Evolutionary conservation across 2,329 filamentous ascomycete genomes (phyloP).

Genomic region (Paecilomyces niveus): DNA sequence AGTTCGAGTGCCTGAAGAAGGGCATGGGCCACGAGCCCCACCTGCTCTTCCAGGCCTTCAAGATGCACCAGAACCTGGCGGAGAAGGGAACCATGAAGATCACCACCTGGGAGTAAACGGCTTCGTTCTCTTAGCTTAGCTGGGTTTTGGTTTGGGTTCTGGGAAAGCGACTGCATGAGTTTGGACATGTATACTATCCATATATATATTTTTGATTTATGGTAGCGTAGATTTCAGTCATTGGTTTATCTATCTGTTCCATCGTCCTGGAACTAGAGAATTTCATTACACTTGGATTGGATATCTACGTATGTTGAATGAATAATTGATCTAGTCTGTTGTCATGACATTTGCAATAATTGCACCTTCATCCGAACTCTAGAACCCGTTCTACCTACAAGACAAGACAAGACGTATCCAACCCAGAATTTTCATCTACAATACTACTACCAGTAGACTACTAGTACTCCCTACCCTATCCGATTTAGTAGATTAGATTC

Average conservation of each 20-base stretch:
- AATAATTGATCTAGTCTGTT: background rate
- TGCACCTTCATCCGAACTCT: too few species aligned
- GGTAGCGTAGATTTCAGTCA: background rate
- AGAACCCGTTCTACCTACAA: too few species aligned
- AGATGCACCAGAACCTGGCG: constrained; percentile 77
- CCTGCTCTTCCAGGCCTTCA: constrained; percentile 76
- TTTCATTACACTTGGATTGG: background rate
- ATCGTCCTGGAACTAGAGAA: background rate
- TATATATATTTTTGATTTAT: background rate
- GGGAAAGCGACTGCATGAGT: constrained; percentile 1
- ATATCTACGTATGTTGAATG: background rate
- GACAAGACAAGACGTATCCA: too few species aligned
- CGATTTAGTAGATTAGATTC: too few species aligned
- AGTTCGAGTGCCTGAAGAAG: constrained; percentile 77
- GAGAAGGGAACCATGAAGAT: constrained; percentile 89
- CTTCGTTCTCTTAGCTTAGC: background rate
- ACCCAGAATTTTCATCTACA: too few species aligned
- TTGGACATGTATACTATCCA: background rate
- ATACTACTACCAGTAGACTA: too few species aligned
- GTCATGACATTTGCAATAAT: background rate
- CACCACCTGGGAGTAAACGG: constrained; percentile 49
- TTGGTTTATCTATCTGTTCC: background rate
- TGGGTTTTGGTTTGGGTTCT: background rate
- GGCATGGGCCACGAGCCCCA: constrained; percentile 89
- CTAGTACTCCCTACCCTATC: too few species aligned